A percentile compares a stretch with the other conserved stretches of the same genome.
Conservation (phyloP, 306 rosid species). For the Sesbania bispinosa region DNA sequence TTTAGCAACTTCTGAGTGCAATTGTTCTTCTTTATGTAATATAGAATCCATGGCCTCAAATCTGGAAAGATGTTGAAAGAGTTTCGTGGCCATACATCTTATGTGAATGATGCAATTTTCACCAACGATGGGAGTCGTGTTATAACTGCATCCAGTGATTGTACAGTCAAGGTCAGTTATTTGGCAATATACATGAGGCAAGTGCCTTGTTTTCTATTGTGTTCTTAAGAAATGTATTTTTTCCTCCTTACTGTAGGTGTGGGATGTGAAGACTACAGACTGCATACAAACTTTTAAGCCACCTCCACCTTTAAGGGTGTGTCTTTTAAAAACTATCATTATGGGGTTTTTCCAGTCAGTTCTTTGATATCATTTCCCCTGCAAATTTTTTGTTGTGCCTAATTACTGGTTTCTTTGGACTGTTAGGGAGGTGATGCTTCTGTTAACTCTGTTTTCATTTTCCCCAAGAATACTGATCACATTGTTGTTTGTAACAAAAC, state of each 20-base stretch:
- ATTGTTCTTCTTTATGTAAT: conserved; percentile 16
- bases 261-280: conserved; percentile 89
- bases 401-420: conserved; percentile 36
- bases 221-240: background rate
- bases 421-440: conserved; percentile 96
- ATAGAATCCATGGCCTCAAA: conserved; percentile 89
- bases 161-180: conserved; percentile 80
- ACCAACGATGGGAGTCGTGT: conserved; percentile 86
- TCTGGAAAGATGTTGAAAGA: conserved; percentile 95
- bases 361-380: background rate
- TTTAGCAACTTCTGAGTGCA: conserved; percentile 12
- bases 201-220: background rate
- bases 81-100: conserved; percentile 93
- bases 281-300: conserved; percentile 97
- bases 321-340: background rate
- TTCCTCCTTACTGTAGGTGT: conserved; percentile 54
- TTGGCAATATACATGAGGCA: background rate
- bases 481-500: conserved; percentile 93
- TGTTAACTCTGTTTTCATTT: conserved; percentile 91
- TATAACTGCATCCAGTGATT: conserved; percentile 95
- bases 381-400: conserved; percentile 2
- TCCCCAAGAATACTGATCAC: conserved; percentile 84
- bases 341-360: background rate
- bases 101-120: conserved; percentile 91
- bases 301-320: conserved; percentile 94